A percentile compares a stretch with the other conserved stretches of the same genome.
Evolutionary conservation across 345 rosid species (phyloP).

Genomic region (Salix suchowensis): DNA sequence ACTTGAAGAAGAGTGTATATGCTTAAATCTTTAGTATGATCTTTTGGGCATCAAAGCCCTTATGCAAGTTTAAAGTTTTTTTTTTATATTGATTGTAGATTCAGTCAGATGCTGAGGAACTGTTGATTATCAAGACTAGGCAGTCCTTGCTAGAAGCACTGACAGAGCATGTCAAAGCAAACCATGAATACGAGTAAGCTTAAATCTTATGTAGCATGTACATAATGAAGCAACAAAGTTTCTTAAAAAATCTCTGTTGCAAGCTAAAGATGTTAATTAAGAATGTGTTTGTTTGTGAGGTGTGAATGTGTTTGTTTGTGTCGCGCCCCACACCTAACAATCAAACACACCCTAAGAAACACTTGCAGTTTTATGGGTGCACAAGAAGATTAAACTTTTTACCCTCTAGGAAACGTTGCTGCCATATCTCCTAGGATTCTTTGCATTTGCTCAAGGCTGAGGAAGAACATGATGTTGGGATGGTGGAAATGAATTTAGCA

Average conservation of each 20-base stretch:
- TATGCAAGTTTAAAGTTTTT: background rate
- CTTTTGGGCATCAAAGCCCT: background rate
- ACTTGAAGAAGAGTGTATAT: background rate
- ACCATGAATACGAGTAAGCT: slow-evolving; percentile 93
- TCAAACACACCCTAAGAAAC: too few species aligned
- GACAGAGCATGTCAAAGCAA: slow-evolving; percentile 82
- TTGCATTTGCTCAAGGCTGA: background rate
- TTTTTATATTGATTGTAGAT: slow-evolving; percentile 42
- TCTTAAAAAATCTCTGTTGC: background rate
- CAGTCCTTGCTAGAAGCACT: slow-evolving; percentile 72
- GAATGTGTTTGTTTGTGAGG: too few species aligned
- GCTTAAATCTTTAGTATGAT: background rate
- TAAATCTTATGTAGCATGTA: slow-evolving; percentile 1
- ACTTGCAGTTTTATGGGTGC: background rate
- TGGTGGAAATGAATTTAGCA: background rate
- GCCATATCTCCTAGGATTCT: background rate
- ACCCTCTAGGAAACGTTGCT: background rate
- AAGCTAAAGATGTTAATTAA: background rate
- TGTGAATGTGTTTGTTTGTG: too few species aligned
- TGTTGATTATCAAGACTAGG: slow-evolving; percentile 86
- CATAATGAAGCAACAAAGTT: background rate
- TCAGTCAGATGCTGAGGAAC: slow-evolving; percentile 77
- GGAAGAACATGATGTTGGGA: background rate
- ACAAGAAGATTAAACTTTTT: background rate
- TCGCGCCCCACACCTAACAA: too few species aligned